Percentiles rank a stretch among this genome's conserved stretches.
Conservation (phyloP, 179 eudicot genomes). For the Kewa caespitosa region DNA sequence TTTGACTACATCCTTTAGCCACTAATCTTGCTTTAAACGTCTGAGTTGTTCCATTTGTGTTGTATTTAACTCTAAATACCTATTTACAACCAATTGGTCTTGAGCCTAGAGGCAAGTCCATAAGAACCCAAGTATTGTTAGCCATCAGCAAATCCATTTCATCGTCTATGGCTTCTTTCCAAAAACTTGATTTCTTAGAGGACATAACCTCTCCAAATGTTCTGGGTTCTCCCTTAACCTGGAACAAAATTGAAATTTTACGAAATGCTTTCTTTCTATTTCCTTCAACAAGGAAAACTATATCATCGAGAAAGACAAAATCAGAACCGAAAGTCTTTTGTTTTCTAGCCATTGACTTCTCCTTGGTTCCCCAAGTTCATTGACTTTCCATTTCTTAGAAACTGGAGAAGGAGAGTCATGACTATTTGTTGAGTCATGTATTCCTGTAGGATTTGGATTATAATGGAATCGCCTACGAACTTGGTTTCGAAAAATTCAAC, state of each 20-base stretch:
- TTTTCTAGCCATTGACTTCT: slow-evolving; percentile 17
- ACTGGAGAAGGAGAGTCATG: background rate
- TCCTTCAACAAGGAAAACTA: slow-evolving; percentile 22
- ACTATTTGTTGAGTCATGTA: background rate
- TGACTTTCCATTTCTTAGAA: background rate
- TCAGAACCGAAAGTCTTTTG: slow-evolving; percentile 17
- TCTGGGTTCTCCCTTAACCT: slow-evolving; percentile 11
- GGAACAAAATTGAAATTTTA: slow-evolving; percentile 9
- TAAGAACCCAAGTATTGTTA: background rate
- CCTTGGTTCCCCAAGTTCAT: background rate
- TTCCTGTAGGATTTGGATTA: no score
- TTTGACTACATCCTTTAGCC: background rate
- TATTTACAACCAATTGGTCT: background rate
- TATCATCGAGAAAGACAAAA: slow-evolving; percentile 4
- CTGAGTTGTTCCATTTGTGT: background rate
- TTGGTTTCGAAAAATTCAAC: slow-evolving; percentile 25
- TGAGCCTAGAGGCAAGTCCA: background rate
- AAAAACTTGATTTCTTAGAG: slow-evolving; percentile 6
- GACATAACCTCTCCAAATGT: slow-evolving; percentile 13
- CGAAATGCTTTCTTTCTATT: background rate
- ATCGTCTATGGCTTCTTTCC: slow-evolving; percentile 17
- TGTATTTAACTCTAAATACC: background rate
- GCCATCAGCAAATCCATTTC: background rate
- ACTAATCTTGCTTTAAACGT: background rate
- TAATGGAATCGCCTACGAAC: background rate